Conservation (phyloP, 2,329 filamentous ascomycete species). For the Sporothrix humicola region DNA sequence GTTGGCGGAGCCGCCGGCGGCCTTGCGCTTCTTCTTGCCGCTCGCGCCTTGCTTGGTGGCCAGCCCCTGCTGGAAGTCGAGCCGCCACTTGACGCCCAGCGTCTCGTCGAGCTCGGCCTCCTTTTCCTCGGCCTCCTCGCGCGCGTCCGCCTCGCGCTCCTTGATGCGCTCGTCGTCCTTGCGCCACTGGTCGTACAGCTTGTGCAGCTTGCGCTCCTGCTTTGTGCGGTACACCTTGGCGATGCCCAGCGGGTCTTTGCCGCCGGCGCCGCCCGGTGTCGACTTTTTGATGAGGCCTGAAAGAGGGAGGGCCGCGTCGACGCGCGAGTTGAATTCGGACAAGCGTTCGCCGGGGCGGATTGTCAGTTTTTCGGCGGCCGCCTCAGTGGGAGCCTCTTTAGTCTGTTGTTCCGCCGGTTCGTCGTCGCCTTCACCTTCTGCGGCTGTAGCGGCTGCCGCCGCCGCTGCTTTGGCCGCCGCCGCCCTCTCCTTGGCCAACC, state of each 20-base stretch:
- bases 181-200: slow-evolving; percentile 78
- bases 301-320: slow-evolving; percentile 83
- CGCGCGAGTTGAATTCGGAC: slow-evolving; percentile 79
- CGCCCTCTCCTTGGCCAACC: slow-evolving; percentile 38
- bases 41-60: slow-evolving; percentile 47
- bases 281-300: slow-evolving; percentile 70
- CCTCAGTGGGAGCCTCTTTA: slow-evolving; percentile 32
- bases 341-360: slow-evolving; percentile 86
- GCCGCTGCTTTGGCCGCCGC: background rate
- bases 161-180: slow-evolving; percentile 68
- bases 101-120: slow-evolving; percentile 65
- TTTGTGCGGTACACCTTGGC: slow-evolving; percentile 72
- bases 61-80: slow-evolving; percentile 49
- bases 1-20: slow-evolving; percentile 5
- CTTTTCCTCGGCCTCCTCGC: slow-evolving; percentile 66
- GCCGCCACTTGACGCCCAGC: slow-evolving; percentile 56
- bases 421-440: slow-evolving; percentile 26
- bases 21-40: slow-evolving; percentile 25
- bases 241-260: slow-evolving; percentile 66
- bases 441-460: background rate
- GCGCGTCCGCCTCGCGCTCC: slow-evolving; percentile 68
- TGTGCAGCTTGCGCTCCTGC: slow-evolving; percentile 83
- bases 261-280: slow-evolving; percentile 44
- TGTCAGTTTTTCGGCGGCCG: slow-evolving; percentile 52
- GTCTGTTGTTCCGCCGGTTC: background rate